A percentile compares a stretch with the other conserved stretches of the same genome.
These are phyloP conservation scores for Exophiala oligosperma DNA, from an alignment of 2,329 filamentous ascomycete species.

Conservation along the genomic window DNA sequence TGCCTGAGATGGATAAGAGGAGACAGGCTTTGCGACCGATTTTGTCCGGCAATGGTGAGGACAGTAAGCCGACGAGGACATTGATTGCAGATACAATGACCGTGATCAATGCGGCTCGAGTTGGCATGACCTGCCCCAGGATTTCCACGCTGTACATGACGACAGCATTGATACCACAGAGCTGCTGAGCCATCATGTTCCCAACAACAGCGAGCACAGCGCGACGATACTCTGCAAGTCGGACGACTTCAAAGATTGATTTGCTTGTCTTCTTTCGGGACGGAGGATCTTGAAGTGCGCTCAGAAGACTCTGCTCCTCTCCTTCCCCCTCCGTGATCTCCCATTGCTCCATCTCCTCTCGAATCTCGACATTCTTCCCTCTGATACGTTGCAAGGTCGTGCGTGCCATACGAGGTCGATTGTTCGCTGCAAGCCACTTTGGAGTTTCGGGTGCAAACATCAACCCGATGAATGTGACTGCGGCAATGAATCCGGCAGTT, in stretches of 20 bases:
- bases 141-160: constrained; percentile 98
- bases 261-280: constrained; percentile 63
- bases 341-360: constrained; percentile 69
- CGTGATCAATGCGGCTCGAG: constrained; percentile 79
- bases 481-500: constrained; percentile 67
- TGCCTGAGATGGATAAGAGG: constrained; percentile 77
- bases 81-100: constrained; percentile 86
- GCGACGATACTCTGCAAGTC: constrained; percentile 67
- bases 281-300: constrained; percentile 27
- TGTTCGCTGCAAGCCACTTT: constrained; percentile 73
- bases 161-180: constrained; percentile 93
- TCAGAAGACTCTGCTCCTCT: constrained; percentile 36
- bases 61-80: constrained; percentile 76
- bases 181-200: constrained; percentile 89
- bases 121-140: constrained; percentile 74
- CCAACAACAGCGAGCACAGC: constrained; percentile 78
- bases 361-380: constrained; percentile 68
- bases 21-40: constrained; percentile 86
- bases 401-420: constrained; percentile 62
- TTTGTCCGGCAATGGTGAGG: constrained; percentile 76
- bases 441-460: constrained; percentile 80
- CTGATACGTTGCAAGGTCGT: constrained; percentile 73
- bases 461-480: constrained; percentile 67
- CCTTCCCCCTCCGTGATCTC: constrained; percentile 34
- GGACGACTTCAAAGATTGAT: constrained; percentile 60